Evolutionary conservation across 1,284 basidiomycete species (phyloP).

Genomic region (Heterobasidion irregulare): DNA sequence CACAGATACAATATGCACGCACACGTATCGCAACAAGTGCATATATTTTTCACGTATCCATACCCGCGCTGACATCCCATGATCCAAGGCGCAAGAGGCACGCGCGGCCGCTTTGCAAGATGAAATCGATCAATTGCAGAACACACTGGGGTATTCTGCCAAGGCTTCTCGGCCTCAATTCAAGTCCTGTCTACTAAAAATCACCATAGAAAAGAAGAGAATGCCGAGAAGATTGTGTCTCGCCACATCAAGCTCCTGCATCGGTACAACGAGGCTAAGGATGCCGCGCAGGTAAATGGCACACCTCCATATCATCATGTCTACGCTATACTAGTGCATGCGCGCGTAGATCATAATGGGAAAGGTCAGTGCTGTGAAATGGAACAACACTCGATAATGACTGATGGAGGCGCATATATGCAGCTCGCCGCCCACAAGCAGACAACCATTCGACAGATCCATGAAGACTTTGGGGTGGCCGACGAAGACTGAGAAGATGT

Average conservation of each 20-base stretch:
- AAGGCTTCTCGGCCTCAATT: not conserved
- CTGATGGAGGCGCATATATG: conserved; percentile 5
- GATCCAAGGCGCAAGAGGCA: not conserved
- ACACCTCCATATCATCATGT: not conserved
- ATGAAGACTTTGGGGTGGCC: conserved; percentile 55
- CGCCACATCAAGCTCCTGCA: conserved; percentile 67
- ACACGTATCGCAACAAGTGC: no score
- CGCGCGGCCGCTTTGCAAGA: not conserved
- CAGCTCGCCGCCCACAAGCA: conserved; percentile 60
- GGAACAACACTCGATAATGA: not conserved
- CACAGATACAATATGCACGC: not conserved
- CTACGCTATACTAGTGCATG: conserved; percentile 3
- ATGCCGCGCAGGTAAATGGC: conserved; percentile 57
- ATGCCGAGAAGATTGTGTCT: conserved; percentile 59
- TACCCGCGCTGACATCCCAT: no score
- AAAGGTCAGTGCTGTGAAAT: conserved; percentile 27
- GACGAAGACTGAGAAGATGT: conserved; percentile 26
- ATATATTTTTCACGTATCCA: no score
- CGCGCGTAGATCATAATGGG: conserved; percentile 45
- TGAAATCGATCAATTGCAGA: not conserved
- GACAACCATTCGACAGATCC: conserved; percentile 62
- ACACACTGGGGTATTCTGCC: not conserved
- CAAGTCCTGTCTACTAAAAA: not conserved
- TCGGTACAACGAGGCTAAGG: conserved; percentile 74
- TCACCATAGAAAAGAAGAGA: conserved; percentile 34